Conservation (phyloP, 345 rosid species). For the Aquilaria yunnanensis region DNA sequence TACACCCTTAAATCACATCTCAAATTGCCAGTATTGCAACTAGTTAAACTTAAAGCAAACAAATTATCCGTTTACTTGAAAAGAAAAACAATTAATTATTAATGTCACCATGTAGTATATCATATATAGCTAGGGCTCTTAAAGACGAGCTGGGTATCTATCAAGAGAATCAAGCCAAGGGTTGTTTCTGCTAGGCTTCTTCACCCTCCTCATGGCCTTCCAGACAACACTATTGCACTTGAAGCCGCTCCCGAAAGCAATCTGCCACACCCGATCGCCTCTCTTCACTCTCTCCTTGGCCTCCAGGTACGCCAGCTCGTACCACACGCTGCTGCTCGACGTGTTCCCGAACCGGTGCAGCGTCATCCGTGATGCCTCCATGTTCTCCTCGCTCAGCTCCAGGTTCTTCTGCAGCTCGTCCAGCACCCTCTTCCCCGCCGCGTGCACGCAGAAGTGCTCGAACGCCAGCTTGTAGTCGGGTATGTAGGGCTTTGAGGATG, state of each 20-base stretch:
- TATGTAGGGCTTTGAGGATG: slow-evolving; percentile 67
- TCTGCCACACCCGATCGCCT: slow-evolving; percentile 88
- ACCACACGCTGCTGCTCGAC: slow-evolving; percentile 90
- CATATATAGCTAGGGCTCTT: background rate
- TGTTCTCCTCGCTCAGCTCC: slow-evolving; percentile 64
- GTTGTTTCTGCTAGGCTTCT: slow-evolving; percentile 50
- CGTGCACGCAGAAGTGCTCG: slow-evolving; percentile 89
- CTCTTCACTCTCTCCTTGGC: slow-evolving; percentile 75
- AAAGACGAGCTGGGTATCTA: slow-evolving; percentile 47
- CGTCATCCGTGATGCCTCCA: slow-evolving; percentile 88
- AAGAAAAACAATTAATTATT: too few species aligned
- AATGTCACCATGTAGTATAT: too few species aligned
- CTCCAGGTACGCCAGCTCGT: slow-evolving; percentile 81
- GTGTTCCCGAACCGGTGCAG: slow-evolving; percentile 88
- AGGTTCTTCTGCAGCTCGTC: slow-evolving; percentile 88
- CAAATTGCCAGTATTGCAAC: too few species aligned
- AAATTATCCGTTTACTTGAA: too few species aligned
- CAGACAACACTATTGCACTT: slow-evolving; percentile 95
- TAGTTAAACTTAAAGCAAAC: too few species aligned
- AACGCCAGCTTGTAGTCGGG: slow-evolving; percentile 96
- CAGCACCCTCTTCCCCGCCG: slow-evolving; percentile 72
- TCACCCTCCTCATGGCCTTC: slow-evolving; percentile 60
- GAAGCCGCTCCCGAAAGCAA: slow-evolving; percentile 83
- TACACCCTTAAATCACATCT: too few species aligned
- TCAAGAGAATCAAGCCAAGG: slow-evolving; percentile 79